Evolutionary conservation across 768 basidiomycete species (phyloP), one percentile per base, ranked within the genome.

Genomic region (Phlebiopsis gigantea): DNA sequence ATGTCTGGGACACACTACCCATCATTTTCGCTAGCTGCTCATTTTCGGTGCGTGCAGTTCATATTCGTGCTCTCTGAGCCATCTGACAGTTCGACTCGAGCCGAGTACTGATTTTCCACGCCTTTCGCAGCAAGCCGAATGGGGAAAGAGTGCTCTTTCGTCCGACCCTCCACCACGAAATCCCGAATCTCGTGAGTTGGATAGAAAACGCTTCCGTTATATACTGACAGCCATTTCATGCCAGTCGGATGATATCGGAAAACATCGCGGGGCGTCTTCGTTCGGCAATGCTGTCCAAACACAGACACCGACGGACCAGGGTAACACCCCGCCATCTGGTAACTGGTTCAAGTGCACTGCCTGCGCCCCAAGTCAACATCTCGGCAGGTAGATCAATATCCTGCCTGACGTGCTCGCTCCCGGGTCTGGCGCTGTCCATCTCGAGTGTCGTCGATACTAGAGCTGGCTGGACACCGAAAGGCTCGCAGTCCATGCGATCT

Each of bases 231-330:
- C 12, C 12, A 39, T 2, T 17, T 39, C 12, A 12, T 39, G 8
- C 34, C 12, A 17, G 12, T 10, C 34, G 34, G 34, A 17, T 39
- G 34, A 39, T 39, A 39, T 39, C 34, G 34, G 34, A 39, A 39
- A 39, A 17, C 3, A 39, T 39, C 17, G 8, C 34, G 17, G 34
- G 8, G 12, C 12, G 12, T 9, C 34, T 12, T 39, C 34, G 34
- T 39, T 3, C 8, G 17, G 17, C 34, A 39, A 6, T 9, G 17
- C 12, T 39, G 34, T 39, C 34, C 12, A 17, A 17, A 39, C 34
- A 39, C 34, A 39, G 47, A 48, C 47, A 30, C 47, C 47, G 47
- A 48, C 47, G 47, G 47, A 48, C 47, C 47, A 48, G 47, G 19
- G 47, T 48, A 34, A 17, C 12, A 17, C 3, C 34, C 17, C 34